These are phyloP conservation scores for Nematocida sp. DNA, from an alignment of 371 early-diverging fungal genomes.

Conservation along the genomic window DNA sequence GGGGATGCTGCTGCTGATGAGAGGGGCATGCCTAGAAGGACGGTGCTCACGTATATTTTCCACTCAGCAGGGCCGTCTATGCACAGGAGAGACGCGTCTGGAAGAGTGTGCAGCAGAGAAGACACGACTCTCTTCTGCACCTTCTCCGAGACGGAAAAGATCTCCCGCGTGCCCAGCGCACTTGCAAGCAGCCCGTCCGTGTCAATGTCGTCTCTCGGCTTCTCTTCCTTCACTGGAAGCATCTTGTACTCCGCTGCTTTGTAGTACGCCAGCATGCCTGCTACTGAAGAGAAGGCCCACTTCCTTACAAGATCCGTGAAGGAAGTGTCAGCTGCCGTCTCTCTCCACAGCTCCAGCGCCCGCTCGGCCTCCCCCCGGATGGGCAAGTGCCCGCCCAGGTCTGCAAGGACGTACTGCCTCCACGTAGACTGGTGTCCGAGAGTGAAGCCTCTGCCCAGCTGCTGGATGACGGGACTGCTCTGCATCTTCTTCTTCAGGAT, in stretches of 20 bases:
- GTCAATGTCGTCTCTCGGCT: background rate
- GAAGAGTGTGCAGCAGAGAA: background rate
- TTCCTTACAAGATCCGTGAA: conserved; percentile 26
- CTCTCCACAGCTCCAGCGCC: conserved; percentile 33
- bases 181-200: background rate
- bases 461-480: background rate
- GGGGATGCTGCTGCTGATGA: no score
- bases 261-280: conserved; percentile 16
- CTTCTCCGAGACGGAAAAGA: conserved; percentile 13
- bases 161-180: background rate
- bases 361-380: conserved; percentile 2
- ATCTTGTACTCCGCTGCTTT: conserved; percentile 26
- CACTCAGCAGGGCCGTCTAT: conserved; percentile 4
- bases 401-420: conserved; percentile 40
- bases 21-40: conserved; percentile 1
- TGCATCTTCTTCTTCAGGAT: background rate
- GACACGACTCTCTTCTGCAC: conserved; percentile 31
- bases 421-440: conserved; percentile 27
- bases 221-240: background rate
- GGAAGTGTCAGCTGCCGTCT: conserved; percentile 10
- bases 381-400: background rate
- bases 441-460: background rate
- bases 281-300: conserved; percentile 17
- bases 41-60: conserved; percentile 1
- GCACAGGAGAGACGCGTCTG: conserved; percentile 29